Evolutionary conservation across 2,329 filamentous ascomycete species (phyloP).

Genomic region (Periconia sp.): DNA sequence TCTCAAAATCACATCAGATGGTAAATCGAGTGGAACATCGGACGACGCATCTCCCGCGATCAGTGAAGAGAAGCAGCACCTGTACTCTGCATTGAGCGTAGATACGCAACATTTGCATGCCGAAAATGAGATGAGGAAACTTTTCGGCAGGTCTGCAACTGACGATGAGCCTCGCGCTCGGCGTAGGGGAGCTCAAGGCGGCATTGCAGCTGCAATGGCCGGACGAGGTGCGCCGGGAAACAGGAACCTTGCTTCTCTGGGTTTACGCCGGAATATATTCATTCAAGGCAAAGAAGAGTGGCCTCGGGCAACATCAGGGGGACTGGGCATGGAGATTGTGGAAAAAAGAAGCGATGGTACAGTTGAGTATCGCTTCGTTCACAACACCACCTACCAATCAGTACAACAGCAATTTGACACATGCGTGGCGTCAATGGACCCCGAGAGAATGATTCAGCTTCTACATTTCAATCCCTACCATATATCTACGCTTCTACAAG

Average conservation of each 20-base stretch:
- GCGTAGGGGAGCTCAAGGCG: constrained; percentile 58
- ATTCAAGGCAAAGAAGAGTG: constrained; percentile 85
- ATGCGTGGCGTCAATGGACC: constrained; percentile 81
- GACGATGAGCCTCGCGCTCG: constrained; percentile 55
- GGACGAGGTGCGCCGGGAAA: constrained; percentile 57
- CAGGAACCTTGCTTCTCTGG: constrained; percentile 69
- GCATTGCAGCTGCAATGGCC: constrained; percentile 60
- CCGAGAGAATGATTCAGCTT: constrained; percentile 76
- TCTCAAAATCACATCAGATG: constrained; percentile 47
- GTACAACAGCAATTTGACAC: constrained; percentile 76
- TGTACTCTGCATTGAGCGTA: constrained; percentile 59
- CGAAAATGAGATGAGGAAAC: constrained; percentile 83
- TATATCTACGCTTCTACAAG: constrained; percentile 89
- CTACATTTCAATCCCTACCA: constrained; percentile 81
- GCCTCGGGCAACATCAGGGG: constrained; percentile 77
- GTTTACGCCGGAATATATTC: constrained; percentile 77
- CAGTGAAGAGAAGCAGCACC: constrained; percentile 49
- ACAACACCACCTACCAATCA: constrained; percentile 72
- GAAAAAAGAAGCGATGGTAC: constrained; percentile 59
- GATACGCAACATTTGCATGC: constrained; percentile 78
- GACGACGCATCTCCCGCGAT: constrained; percentile 19
- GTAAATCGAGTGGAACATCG: constrained; percentile 13
- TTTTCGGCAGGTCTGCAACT: constrained; percentile 68
- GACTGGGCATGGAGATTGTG: constrained; percentile 77
- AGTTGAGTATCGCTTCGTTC: constrained; percentile 75